These are phyloP conservation scores for Fusarium tanahbumbuense DNA, from an alignment of 2,329 filamentous ascomycete genomes.

Conservation along the genomic window DNA sequence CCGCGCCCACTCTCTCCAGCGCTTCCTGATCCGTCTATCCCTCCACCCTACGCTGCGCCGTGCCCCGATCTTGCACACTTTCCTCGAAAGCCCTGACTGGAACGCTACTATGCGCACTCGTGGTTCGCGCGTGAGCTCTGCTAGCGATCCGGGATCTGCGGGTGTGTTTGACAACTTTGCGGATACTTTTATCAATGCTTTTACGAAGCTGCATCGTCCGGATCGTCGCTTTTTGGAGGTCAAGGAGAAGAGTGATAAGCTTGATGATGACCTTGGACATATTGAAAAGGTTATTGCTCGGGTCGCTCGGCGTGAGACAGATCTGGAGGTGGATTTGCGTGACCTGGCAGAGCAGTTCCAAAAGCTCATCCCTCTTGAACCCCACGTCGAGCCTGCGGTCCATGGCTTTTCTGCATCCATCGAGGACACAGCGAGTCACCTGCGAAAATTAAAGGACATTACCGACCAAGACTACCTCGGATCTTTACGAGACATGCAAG, in stretches of 20 bases:
- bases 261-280: slow-evolving; percentile 91
- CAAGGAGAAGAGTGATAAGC: slow-evolving; percentile 89
- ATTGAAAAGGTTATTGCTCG: slow-evolving; percentile 96
- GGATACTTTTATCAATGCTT: slow-evolving; percentile 96
- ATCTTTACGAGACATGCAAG: slow-evolving; percentile 93
- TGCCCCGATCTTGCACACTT: slow-evolving; percentile 83
- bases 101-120: slow-evolving; percentile 93
- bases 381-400: slow-evolving; percentile 83
- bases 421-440: slow-evolving; percentile 82
- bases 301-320: slow-evolving; percentile 86
- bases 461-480: slow-evolving; percentile 97
- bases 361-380: slow-evolving; percentile 89
- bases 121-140: slow-evolving; percentile 70
- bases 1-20: slow-evolving; percentile 88
- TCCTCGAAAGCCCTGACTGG: slow-evolving; percentile 95
- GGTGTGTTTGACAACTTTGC: slow-evolving; percentile 95
- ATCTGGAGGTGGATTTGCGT: slow-evolving; percentile 87
- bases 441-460: slow-evolving; percentile 85
- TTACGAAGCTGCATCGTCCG: slow-evolving; percentile 94
- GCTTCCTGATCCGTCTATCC: slow-evolving; percentile 87
- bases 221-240: slow-evolving; percentile 96
- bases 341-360: slow-evolving; percentile 96
- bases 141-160: slow-evolving; percentile 61
- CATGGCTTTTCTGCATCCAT: slow-evolving; percentile 89
- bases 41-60: slow-evolving; percentile 90